Percentiles rank a stretch among this genome's conserved stretches.
phyloP scores from a whole-genome alignment of 768 basidiomycete genomes.

The Mycena vitilis region DNA sequence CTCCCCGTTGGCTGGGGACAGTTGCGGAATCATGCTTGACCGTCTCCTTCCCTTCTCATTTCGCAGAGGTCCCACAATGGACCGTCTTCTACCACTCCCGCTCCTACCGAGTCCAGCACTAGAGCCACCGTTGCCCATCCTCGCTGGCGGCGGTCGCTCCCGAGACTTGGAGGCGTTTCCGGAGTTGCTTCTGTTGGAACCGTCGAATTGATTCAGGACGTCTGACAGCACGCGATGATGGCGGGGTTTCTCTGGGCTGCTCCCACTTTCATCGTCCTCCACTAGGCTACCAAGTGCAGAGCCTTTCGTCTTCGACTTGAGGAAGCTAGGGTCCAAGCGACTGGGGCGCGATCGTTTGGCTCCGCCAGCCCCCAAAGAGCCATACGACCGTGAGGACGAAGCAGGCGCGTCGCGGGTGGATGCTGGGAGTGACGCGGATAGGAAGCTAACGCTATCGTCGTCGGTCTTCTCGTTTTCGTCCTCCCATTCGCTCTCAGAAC shows the following conservation, averaged over 20 bases:
- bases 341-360: conserved; percentile 68
- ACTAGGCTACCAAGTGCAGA: conserved; percentile 71
- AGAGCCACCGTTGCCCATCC: conserved; percentile 29
- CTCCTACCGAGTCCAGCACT: conserved; percentile 38
- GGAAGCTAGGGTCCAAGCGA: conserved; percentile 77
- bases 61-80: conserved; percentile 82
- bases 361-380: conserved; percentile 42
- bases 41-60: conserved; percentile 78
- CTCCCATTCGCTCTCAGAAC: conserved; percentile 91
- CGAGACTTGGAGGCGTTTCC: conserved; percentile 53
- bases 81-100: conserved; percentile 67
- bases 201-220: conserved; percentile 66
- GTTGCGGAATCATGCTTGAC: conserved; percentile 85
- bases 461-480: conserved; percentile 89
- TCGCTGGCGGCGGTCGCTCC: conserved; percentile 52
- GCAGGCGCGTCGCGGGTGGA: conserved; percentile 45
- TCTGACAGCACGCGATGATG: conserved; percentile 66
- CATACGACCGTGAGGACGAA: conserved; percentile 42
- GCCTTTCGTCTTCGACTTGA: conserved; percentile 62
- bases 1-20: conserved; percentile 60
- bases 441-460: conserved; percentile 76
- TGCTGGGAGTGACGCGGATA: conserved; percentile 55
- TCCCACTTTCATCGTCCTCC: conserved; percentile 74
- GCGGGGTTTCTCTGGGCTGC: conserved; percentile 47
- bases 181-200: conserved; percentile 44